Evolutionary conservation across 1,284 basidiomycete genomes (phyloP), one percentile per base, ranked within the genome.

Genomic region (Malassezia japonica): DNA sequence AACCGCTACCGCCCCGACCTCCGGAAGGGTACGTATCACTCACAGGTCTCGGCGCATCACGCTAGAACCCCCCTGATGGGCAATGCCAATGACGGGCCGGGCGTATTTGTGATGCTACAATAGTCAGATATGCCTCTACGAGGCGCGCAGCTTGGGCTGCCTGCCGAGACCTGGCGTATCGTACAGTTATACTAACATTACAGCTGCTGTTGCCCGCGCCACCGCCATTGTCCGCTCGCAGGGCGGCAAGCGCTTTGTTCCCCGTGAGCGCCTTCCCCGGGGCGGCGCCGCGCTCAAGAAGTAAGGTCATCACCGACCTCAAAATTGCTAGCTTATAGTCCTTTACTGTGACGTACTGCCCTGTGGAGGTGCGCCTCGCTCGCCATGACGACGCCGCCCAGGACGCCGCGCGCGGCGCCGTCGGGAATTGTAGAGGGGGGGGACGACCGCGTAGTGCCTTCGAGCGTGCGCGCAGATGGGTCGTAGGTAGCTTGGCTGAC

Each of bases 61-160:
- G 65, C 69, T 72, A 72, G 69, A 72, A 70, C 69, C 69, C 67
- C 56, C 69, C 67, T 61, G 65, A 67, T 52, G 43, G 40, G 34
- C 18, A 46, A 40, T 29, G n/a, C 36, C 51, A 42, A 59, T 67
- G 69, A 70, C 54, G 66, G 67, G 59, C 48, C 49, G 69, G 69
- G 69, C 62, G 69, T 72, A 70, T 60, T 56, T 62, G 64, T 49
- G 65, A 64, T 72, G 69, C 69, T 46, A 72, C 10, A 71, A 38
- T 38, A 64, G 49, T 48, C 27, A 32, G 40, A 28, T 8, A 42
- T 20, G 31, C 29, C 29, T 21, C 33, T 6, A 34, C 15, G 21
- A 16, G 23, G 29, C 13, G 32, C 20, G 29, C 31, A 29, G 35
- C 23, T 20, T 40, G 39, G 40, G 40, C 31, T 29, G 20, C 32